phyloP scores from a whole-genome alignment of 2,329 filamentous ascomycete genomes.

The Alternaria ventricosa region DNA sequence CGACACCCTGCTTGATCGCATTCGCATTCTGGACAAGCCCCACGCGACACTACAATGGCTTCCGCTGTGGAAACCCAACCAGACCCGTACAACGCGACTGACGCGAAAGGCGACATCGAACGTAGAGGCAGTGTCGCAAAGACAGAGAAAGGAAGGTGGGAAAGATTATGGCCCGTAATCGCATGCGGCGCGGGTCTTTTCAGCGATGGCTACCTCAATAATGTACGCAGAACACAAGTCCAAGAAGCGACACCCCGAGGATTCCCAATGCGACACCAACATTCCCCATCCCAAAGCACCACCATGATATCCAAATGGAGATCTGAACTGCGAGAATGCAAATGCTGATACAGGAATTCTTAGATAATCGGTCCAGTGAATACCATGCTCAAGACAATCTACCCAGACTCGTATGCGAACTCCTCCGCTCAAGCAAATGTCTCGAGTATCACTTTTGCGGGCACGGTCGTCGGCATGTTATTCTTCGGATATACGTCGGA shows the following conservation, averaged over 20 bases:
- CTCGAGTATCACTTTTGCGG: constrained; percentile 82
- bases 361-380: constrained; percentile 88
- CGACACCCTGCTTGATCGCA: not conserved
- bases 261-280: constrained; percentile 9
- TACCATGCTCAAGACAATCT: constrained; percentile 74
- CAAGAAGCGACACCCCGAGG: constrained; percentile 8
- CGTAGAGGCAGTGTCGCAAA: constrained; percentile 36
- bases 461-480: constrained; percentile 82
- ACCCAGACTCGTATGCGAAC: constrained; percentile 70
- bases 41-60: constrained; percentile 17
- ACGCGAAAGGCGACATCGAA: constrained; percentile 17
- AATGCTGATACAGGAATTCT: not conserved
- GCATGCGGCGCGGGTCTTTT: constrained; percentile 91
- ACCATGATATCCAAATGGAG: not conserved
- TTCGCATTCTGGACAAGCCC: not conserved
- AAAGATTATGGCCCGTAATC: constrained; percentile 73
- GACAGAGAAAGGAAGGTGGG: constrained; percentile 46
- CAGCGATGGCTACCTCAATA: constrained; percentile 91
- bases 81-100: not conserved
- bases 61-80: constrained; percentile 10
- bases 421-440: constrained; percentile 77
- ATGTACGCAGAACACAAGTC: constrained; percentile 57
- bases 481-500: constrained; percentile 83
- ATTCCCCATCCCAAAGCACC: constrained; percentile 1
- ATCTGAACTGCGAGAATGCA: not conserved